These are phyloP conservation scores for Vishniacozyma victoriae DNA, from an alignment of 768 basidiomycete species.

Conservation along the genomic window DNA sequence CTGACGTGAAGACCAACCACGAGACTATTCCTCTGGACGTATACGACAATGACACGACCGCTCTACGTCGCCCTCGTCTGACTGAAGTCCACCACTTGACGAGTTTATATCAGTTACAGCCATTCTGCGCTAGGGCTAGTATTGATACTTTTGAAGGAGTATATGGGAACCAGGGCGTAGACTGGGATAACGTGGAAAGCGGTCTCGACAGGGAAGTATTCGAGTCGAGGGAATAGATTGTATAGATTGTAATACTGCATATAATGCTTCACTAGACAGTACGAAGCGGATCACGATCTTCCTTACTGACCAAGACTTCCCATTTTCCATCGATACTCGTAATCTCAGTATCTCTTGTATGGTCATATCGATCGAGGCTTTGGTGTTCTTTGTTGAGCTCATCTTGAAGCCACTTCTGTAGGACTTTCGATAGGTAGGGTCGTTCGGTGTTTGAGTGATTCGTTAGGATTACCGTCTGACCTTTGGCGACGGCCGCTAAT, in stretches of 20 bases:
- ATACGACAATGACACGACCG: not conserved
- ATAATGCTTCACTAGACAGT: slow-evolving; percentile 2
- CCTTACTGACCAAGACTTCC: slow-evolving; percentile 65
- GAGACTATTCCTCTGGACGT: not conserved
- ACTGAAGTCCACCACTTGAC: slow-evolving; percentile 65
- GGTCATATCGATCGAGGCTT: slow-evolving; percentile 14
- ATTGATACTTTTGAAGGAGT: slow-evolving; percentile 83
- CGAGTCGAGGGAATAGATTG: slow-evolving; percentile 50
- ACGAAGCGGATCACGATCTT: slow-evolving; percentile 66
- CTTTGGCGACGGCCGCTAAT: slow-evolving; percentile 68
- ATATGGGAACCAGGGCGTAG: slow-evolving; percentile 65
- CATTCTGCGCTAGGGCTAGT: slow-evolving; percentile 86
- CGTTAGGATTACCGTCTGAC: slow-evolving; percentile 79
- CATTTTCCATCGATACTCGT: too few relatives aligned
- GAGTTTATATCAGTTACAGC: slow-evolving; percentile 75
- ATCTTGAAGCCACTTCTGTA: slow-evolving; percentile 59
- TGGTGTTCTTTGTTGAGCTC: slow-evolving; percentile 51
- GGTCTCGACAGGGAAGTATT: slow-evolving; percentile 83
- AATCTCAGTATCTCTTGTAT: too few relatives aligned
- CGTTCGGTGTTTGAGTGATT: slow-evolving; percentile 90
- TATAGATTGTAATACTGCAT: not conserved
- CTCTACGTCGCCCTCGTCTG: slow-evolving; percentile 69
- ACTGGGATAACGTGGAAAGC: slow-evolving; percentile 83
- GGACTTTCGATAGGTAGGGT: slow-evolving; percentile 67
- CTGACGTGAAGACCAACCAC: too few relatives aligned